These are phyloP conservation scores for Neurospora sp. DNA, from an alignment of 2,329 filamentous ascomycete species.

Conservation along the genomic window DNA sequence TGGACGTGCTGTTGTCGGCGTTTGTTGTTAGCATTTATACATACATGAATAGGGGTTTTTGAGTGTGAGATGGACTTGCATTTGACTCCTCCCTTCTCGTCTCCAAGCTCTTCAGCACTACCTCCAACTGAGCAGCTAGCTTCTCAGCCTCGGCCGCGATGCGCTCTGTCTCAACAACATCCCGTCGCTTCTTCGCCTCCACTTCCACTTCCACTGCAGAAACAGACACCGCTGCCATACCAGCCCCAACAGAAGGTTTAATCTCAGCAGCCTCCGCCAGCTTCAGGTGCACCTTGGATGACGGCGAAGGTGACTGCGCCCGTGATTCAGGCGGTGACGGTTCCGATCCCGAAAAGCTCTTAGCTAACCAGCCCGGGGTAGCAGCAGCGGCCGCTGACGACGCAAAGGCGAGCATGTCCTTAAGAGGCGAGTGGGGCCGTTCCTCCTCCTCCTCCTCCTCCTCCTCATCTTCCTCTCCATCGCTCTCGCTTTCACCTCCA, in stretches of 20 bases:
- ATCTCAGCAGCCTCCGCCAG: background rate
- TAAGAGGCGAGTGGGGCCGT: background rate
- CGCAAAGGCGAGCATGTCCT: background rate
- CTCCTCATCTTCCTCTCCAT: background rate
- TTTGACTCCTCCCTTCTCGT: constrained; percentile 50
- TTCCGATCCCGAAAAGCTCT: background rate
- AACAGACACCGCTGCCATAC: background rate
- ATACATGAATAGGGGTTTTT: background rate
- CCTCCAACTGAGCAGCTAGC: constrained; percentile 40
- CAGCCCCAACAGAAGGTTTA: background rate
- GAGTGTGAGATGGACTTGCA: constrained; percentile 26
- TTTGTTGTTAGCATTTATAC: constrained; percentile 17
- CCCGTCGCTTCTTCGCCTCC: background rate
- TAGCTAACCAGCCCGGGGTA: background rate
- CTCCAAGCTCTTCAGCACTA: constrained; percentile 39
- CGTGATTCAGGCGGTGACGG: background rate
- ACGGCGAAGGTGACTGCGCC: background rate
- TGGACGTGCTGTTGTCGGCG: constrained; percentile 45
- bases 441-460: background rate
- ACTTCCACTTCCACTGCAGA: background rate
- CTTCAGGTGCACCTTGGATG: background rate
- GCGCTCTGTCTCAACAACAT: constrained; percentile 8
- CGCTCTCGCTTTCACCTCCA: background rate
- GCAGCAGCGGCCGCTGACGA: background rate
- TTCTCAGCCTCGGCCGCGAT: constrained; percentile 27